Conservation (phyloP, 1,139 yeast species). For the Nakaseomyces kungkrabaensis region DNA sequence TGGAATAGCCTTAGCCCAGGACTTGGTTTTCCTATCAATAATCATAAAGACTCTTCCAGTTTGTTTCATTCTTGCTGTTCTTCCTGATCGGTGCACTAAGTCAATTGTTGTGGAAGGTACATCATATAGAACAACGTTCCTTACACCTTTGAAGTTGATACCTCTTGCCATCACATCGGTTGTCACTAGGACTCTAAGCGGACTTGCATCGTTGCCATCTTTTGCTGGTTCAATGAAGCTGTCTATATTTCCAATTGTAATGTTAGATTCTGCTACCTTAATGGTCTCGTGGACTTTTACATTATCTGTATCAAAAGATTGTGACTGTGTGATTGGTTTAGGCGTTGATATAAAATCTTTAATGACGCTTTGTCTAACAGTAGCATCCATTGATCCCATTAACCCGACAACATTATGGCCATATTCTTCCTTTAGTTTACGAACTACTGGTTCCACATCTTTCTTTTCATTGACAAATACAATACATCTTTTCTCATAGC, state of each 20-base stretch:
- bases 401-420: constrained; percentile 56
- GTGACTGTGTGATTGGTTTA: constrained; percentile 29
- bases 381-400: constrained; percentile 52
- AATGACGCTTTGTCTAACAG: constrained; percentile 48
- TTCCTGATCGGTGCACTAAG: constrained; percentile 81
- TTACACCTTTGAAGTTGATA: constrained; percentile 69
- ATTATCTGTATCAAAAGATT: constrained; percentile 18
- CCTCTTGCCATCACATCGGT: constrained; percentile 91
- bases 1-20: constrained; percentile 82
- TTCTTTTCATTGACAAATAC: constrained; percentile 75
- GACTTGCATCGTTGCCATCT: constrained; percentile 14
- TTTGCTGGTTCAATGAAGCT: background rate
- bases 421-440: constrained; percentile 41
- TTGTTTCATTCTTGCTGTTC: constrained; percentile 90
- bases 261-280: constrained; percentile 22
- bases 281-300: constrained; percentile 9
- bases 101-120: constrained; percentile 80
- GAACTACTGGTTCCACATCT: constrained; percentile 48
- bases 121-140: constrained; percentile 77
- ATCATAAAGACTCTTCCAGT: constrained; percentile 80
- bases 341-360: constrained; percentile 54
- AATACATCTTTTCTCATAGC: constrained; percentile 68
- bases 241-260: constrained; percentile 9
- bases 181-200: constrained; percentile 62
- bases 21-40: constrained; percentile 48